Conservation (phyloP, 495 filamentous ascomycete species). For the Penicillium waksmanii region DNA sequence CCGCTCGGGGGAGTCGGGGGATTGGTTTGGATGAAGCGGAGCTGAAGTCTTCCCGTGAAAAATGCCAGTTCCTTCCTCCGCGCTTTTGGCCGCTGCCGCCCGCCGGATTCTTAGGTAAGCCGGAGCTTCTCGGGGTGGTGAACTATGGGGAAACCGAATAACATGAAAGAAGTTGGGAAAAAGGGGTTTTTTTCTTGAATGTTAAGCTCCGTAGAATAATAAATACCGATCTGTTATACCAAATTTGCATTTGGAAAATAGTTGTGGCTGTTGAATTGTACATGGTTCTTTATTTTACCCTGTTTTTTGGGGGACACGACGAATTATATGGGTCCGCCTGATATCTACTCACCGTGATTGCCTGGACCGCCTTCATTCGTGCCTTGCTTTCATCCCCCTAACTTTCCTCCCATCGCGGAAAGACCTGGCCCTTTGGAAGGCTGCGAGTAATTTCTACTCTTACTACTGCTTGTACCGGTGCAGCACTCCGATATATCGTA, state of each 20-base stretch:
- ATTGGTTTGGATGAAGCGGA: constrained; percentile 26
- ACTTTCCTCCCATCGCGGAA: constrained; percentile 1
- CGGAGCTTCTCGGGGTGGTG: constrained; percentile 1
- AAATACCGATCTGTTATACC: too few relatives aligned
- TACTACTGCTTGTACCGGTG: not conserved
- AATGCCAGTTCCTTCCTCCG: constrained; percentile 35
- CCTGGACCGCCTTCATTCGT: constrained; percentile 24
- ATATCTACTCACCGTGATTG: constrained; percentile 27
- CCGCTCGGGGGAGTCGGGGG: constrained; percentile 28
- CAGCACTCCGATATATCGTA: not conserved
- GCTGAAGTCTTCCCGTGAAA: constrained; percentile 37
- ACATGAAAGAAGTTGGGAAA: not conserved
- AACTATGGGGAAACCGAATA: not conserved
- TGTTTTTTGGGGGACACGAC: not conserved
- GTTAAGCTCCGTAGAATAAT: too few relatives aligned
- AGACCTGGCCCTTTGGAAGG: constrained; percentile 1
- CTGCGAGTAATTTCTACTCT: not conserved
- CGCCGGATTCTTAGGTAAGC: constrained; percentile 35
- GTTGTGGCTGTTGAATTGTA: too few relatives aligned
- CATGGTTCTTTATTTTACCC: constrained; percentile 16
- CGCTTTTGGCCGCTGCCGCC: constrained; percentile 39
- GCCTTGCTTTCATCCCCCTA: constrained; percentile 7
- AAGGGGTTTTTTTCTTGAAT: not conserved
- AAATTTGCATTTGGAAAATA: too few relatives aligned
- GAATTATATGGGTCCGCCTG: constrained; percentile 17